A percentile compares a stretch with the other conserved stretches of the same genome.
Conservation (phyloP, 257 asterid genomes). For the Eustoma russellianum region DNA sequence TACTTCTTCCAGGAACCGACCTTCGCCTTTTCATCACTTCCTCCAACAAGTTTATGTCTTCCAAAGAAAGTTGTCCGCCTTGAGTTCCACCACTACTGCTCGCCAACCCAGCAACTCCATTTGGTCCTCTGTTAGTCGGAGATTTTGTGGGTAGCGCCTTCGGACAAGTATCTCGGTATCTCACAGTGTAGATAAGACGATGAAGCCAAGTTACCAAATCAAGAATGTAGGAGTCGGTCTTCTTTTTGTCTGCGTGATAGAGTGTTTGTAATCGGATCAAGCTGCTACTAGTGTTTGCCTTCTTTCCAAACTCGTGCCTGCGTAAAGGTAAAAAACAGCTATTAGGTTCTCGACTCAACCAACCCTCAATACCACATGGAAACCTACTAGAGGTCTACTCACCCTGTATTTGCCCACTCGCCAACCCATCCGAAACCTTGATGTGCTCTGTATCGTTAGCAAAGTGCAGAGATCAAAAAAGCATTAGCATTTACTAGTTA, state of each 20-base stretch:
- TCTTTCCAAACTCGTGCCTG: slow-evolving; percentile 82
- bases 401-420: slow-evolving; percentile 99
- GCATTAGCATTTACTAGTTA: too few species aligned
- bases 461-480: background rate
- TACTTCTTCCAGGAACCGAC: slow-evolving; percentile 55
- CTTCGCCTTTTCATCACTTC: slow-evolving; percentile 60
- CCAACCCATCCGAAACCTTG: slow-evolving; percentile 99
- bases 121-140: slow-evolving; percentile 41
- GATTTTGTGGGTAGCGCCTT: slow-evolving; percentile 46
- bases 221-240: slow-evolving; percentile 62
- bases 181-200: slow-evolving; percentile 55
- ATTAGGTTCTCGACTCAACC: background rate
- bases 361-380: background rate
- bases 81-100: slow-evolving; percentile 10
- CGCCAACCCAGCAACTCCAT: slow-evolving; percentile 4
- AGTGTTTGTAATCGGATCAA: slow-evolving; percentile 80
- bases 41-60: slow-evolving; percentile 64
- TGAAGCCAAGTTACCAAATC: slow-evolving; percentile 83
- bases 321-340: slow-evolving; percentile 4
- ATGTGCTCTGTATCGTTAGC: slow-evolving; percentile 59
- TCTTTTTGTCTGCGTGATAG: slow-evolving; percentile 72
- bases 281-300: slow-evolving; percentile 29
- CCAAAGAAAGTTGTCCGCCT: slow-evolving; percentile 37
- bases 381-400: slow-evolving; percentile 16
- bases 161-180: slow-evolving; percentile 50